Evolutionary conservation across 768 basidiomycete genomes (phyloP), one percentile per base, ranked within the genome.

Genomic region (Imleria badia): DNA sequence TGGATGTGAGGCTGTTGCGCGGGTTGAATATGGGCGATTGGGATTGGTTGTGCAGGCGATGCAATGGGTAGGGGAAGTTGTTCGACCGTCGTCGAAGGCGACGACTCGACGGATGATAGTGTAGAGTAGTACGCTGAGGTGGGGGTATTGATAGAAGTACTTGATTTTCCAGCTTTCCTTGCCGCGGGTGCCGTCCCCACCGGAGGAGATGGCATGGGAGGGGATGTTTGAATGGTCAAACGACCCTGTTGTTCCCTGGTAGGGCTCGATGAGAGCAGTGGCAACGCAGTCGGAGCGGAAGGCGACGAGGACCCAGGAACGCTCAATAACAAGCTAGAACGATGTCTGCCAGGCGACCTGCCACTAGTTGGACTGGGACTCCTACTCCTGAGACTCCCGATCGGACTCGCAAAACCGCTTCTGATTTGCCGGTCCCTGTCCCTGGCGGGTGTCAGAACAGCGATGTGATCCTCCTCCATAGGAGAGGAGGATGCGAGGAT

Each of bases 391-490:
- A 86, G 56, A 43, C 76, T 75, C 41, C 77, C 85, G 52, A 86
- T 84, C 17, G 86, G 86, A 50, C 83, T 85, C 0, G 83, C 81
- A 52, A 88, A 79, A 0, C 85, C 86, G 58, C 84, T 86, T 47
- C 74, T 66, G 43, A 60, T 39, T 29, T 55, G 61, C 15, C 66
- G 54, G 34, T 72, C 74, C 44, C 67, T 59, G 41, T 73, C 75
- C 49, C 67, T 70, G 1, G 73, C 71, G 22, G 85, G 86, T 0
- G 85, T 77, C 14, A 85, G 75, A n/a, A 89, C 83, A 0, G 84
- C 72, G n/a, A 90, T 77, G 11, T 81, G 69, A 54, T 83, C 83
- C 42, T 76, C 76, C 23, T 80, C 79, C 59, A 81, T 79, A 35
- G 66, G 75, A 56, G 59, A 72, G 61, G 59, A 53, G 5, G 74